Conservation (phyloP, 768 basidiomycete genomes). For the Phaffia australis region DNA sequence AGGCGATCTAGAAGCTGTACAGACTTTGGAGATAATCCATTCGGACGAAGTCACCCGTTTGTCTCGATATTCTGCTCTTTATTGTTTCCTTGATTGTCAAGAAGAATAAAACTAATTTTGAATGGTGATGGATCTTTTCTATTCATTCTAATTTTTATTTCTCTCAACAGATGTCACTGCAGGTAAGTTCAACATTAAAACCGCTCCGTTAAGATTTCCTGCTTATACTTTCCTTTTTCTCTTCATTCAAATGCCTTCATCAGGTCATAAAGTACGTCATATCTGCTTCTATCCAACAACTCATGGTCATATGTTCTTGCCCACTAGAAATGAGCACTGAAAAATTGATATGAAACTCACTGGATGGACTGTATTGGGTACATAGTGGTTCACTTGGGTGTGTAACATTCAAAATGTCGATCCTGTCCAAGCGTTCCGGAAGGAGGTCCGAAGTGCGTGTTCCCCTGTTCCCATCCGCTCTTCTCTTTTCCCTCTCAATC, state of each 20-base stretch:
- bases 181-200: background rate
- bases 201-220: background rate
- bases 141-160: background rate
- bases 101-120: background rate
- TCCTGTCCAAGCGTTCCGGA: slow-evolving; percentile 56
- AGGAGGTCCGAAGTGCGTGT: slow-evolving; percentile 45
- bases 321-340: no score
- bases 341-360: no score
- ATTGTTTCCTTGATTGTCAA: no score
- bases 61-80: background rate
- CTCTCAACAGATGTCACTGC: background rate
- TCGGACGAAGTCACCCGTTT: slow-evolving; percentile 56
- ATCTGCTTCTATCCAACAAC: background rate
- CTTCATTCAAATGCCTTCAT: background rate
- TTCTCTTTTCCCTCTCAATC: background rate
- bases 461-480: background rate
- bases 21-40: slow-evolving; percentile 63
- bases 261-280: background rate
- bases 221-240: background rate
- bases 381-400: slow-evolving; percentile 67
- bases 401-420: slow-evolving; percentile 50
- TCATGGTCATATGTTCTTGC: background rate
- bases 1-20: slow-evolving; percentile 51
- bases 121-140: background rate
- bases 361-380: no score